Evolutionary conservation across 2,329 filamentous ascomycete genomes (phyloP).

Genomic region (Ceratocystis destructans): DNA sequence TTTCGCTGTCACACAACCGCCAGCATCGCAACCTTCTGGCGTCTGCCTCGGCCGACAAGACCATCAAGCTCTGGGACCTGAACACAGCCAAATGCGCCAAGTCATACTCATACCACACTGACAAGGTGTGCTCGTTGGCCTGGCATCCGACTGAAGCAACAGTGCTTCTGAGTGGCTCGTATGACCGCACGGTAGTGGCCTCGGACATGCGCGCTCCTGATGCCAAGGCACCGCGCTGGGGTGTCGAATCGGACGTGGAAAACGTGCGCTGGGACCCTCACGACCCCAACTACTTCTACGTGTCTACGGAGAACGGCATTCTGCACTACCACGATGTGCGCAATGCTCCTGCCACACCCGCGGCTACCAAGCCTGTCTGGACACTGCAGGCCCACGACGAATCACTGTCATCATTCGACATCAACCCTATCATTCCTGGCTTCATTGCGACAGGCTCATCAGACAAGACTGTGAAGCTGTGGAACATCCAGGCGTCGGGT

Average conservation of each 20-base stretch:
- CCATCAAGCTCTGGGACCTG: conserved; percentile 94
- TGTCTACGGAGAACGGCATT: conserved; percentile 81
- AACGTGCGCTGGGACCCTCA: conserved; percentile 87
- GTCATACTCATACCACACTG: conserved; percentile 88
- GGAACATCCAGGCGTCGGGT: conserved; percentile 71
- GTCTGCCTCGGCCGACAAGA: conserved; percentile 90
- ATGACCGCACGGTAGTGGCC: conserved; percentile 87
- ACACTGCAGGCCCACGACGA: conserved; percentile 91
- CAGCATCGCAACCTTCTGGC: conserved; percentile 89
- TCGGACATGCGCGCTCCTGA: conserved; percentile 92
- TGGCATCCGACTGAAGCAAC: conserved; percentile 87
- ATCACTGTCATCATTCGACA: conserved; percentile 79
- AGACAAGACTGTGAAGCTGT: conserved; percentile 91
- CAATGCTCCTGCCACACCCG: conserved; percentile 56
- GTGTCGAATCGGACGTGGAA: conserved; percentile 92
- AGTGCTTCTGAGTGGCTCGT: conserved; percentile 79
- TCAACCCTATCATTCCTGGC: conserved; percentile 79
- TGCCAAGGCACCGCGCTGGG: conserved; percentile 69
- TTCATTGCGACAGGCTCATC: conserved; percentile 88
- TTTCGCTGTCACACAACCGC: conserved; percentile 82
- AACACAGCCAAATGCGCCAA: conserved; percentile 86
- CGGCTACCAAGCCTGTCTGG: conserved; percentile 75
- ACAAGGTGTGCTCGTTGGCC: conserved; percentile 91
- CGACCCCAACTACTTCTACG: conserved; percentile 84
- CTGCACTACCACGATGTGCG: conserved; percentile 87